Base-by-base conservation (phyloP, 2,329 filamentous ascomycete genomes). In the Drechslerella dactyloides region DNA sequence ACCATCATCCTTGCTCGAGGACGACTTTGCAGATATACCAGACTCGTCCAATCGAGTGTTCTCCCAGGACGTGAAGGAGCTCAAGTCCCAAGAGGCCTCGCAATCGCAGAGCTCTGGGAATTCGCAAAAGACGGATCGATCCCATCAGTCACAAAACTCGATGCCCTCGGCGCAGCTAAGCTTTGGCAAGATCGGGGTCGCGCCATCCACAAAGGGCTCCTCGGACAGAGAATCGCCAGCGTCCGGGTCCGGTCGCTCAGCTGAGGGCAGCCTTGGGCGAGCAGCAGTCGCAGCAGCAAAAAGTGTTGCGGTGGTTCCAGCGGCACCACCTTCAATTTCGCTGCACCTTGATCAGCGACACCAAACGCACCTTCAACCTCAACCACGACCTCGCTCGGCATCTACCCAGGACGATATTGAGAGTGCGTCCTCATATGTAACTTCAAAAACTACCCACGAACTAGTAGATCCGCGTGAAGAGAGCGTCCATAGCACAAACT, bases 261-360 rank as follows among this genome's bases (percentile, higher is more conserved):
- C 23, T 24, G 21, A 8, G 21, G 24, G 42, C 46, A 21, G 17
- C 23, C 1, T 37, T 42, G 51, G 24, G n/a, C 33, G 46, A 30
- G 33, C 30, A 21, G 17, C 27, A 3, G 27, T 33, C 4, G 27
- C 27, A 46, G 61, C 55, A 3, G 24, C 11, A 19, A 72, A 72
- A 72, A 65, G 68, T 72, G 68, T 72, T 72, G 68, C 44, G 48
- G 48, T 21, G 21, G 50, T 60, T 54, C 46, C 48, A 60, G 56
- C 60, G 53, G 42, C 55, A 53, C 30, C 27, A 33, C 27, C 27
- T 33, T 33, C 27, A 33, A 33, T 2, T 59, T 52, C 52, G 30
- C 35, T 50, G 50, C 42, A 23, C 40, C 48, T 40, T 44, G 55
- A 72, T 61, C 52, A 64, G 52, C 53, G 35, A 65, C 50, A 40